Evolutionary conservation across 2,329 filamentous ascomycete species (phyloP).

Genomic region (Cytospora mali): DNA sequence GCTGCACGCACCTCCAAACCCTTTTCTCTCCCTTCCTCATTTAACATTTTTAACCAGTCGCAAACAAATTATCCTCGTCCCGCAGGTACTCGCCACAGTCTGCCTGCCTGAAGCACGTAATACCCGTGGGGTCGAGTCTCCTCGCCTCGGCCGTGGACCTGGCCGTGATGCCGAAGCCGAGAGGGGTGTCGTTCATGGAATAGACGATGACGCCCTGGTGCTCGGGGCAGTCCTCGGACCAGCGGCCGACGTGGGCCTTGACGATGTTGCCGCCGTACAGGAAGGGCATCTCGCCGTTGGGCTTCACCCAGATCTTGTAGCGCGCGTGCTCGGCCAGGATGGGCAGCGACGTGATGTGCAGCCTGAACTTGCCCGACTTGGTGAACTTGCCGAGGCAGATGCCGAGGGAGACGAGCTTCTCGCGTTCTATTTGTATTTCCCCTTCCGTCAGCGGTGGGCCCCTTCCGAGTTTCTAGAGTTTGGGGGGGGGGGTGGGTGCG

Average conservation of each 20-base stretch:
- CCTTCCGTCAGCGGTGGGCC: neutral
- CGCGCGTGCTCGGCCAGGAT: constrained; percentile 88
- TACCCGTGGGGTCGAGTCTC: constrained; percentile 84
- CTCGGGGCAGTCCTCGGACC: constrained; percentile 90
- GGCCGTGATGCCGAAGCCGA: constrained; percentile 93
- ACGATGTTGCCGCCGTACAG: constrained; percentile 90
- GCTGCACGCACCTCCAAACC: neutral
- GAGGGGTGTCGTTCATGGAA: constrained; percentile 89
- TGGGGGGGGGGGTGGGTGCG: neutral
- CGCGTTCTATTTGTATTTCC: constrained; percentile 11
- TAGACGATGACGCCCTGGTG: constrained; percentile 90
- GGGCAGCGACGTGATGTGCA: constrained; percentile 87
- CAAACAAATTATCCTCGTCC: constrained; percentile 72
- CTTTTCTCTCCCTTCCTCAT: neutral
- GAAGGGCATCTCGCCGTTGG: constrained; percentile 97
- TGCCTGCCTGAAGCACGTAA: constrained; percentile 87
- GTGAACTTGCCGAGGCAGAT: constrained; percentile 75
- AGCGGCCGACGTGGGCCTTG: constrained; percentile 70
- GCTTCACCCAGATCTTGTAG: constrained; percentile 97
- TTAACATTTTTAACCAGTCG: constrained; percentile 46
- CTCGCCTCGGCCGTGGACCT: constrained; percentile 81
- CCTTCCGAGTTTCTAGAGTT: neutral
- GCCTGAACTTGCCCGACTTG: constrained; percentile 91
- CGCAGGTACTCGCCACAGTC: constrained; percentile 94
- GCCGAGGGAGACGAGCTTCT: constrained; percentile 26